Evolutionary conservation across 352 stramenopile genomes (phyloP), one percentile per base, ranked within the genome.

Genomic region (Globisporangium viniferum): DNA sequence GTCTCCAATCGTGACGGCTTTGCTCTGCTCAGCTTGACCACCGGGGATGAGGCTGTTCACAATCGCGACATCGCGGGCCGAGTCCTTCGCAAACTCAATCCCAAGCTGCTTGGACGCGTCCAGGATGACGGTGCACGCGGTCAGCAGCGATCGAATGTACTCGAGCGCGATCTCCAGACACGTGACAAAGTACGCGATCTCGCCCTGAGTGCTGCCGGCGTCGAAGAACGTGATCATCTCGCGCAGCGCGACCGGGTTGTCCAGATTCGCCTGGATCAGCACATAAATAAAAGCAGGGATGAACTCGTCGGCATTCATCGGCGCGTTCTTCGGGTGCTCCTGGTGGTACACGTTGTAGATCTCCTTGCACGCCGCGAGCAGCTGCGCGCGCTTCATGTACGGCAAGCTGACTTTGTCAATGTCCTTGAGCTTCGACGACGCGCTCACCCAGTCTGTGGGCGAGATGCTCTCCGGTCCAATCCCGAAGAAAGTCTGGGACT

Each of bases 201-300:
- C 88, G 62, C 88, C 88, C 24, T 89, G 80, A 12, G 79, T 86
- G 31, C 79, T 73, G 35, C 86, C 84, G 1, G 76, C 73, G 56
- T 93, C 84, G 57, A 96, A 94, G 53, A 84, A 89, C 5, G 86
- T 92, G 54, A 96, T 79, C 66, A 96, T 69, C 65, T 94, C 86
- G 60, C 92, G 93, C 10, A 94, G 68, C 39, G 82, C 75, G 29
- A 94, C 75, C 0, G 88, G 82, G 66, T 96, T 82, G 18, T 79
- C 79, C 31, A 96, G 54, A 14, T 73, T 70, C 27, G 86, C 86
- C 70, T 94, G 86, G 59, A 96, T 88, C 1, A 96, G 74, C 63
- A 94, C 85, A 76, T 89, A 96, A 61, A 96, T 96, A 72, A 96
- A 96, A 3, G 83, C 87, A 9, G 88, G 88, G 36, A 96, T 94